These are phyloP conservation scores for Dalbergia cultrata DNA, from an alignment of 306 rosid genomes.

Conservation along the genomic window DNA sequence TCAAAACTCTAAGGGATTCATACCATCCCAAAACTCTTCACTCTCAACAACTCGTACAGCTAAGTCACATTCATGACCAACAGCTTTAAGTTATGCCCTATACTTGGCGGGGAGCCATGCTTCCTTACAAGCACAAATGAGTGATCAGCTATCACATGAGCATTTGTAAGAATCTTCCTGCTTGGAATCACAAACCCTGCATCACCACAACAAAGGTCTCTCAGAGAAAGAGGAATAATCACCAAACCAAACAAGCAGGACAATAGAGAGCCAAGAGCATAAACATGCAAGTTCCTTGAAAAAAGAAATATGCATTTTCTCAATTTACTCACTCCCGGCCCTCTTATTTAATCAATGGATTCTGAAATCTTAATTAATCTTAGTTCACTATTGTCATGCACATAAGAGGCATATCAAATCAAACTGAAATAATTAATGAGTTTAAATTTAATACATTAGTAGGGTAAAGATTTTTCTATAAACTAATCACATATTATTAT, in stretches of 20 bases:
- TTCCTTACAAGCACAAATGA: conserved; percentile 90
- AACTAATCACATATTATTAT: too few species aligned
- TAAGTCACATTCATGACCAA: conserved; percentile 95
- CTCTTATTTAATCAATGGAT: neutral
- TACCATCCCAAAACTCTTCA: conserved; percentile 82
- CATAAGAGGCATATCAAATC: neutral
- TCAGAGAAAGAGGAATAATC: neutral
- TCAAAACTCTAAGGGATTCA: conserved; percentile 75
- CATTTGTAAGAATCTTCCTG: conserved; percentile 83
- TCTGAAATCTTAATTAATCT: too few species aligned
- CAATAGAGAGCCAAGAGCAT: conserved; percentile 4
- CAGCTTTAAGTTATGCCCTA: conserved; percentile 81
- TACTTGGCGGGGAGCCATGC: conserved; percentile 92
- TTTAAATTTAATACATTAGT: neutral
- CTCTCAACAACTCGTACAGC: conserved; percentile 75
- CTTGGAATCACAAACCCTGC: conserved; percentile 83
- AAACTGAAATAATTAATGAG: neutral
- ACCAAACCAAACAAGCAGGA: conserved; percentile 13
- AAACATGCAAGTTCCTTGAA: neutral
- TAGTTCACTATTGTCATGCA: too few species aligned
- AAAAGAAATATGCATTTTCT: too few species aligned
- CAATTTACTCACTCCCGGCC: neutral
- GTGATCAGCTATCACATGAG: conserved; percentile 95
- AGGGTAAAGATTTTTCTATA: neutral
- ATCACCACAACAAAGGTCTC: conserved; percentile 26